Percentiles rank a stretch among this genome's conserved stretches.
phyloP scores from a whole-genome alignment of 1,139 yeast genomes.

The Geotrichum europaeum region DNA sequence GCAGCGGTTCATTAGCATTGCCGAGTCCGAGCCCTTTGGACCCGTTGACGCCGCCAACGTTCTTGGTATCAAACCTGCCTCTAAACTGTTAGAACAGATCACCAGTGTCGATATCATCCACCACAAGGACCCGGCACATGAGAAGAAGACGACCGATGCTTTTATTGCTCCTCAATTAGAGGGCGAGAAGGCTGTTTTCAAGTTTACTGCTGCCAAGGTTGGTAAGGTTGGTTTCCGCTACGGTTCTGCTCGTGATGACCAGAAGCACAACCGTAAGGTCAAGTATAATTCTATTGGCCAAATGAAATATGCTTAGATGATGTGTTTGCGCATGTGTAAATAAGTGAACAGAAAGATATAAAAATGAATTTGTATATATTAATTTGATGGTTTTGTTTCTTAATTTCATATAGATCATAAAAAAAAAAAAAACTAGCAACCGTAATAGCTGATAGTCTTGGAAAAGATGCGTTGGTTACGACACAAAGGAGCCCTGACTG shows the following conservation, averaged over 20 bases:
- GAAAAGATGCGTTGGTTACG: not conserved
- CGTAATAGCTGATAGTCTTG: not conserved
- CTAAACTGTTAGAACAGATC: constrained; percentile 61
- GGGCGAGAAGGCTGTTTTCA: constrained; percentile 52
- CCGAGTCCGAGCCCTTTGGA: constrained; percentile 95
- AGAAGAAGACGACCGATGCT: constrained; percentile 32
- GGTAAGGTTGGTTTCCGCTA: constrained; percentile 88
- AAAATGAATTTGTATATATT: not conserved
- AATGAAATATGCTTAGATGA: constrained; percentile 32
- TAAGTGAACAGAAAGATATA: not conserved
- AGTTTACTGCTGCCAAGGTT: constrained; percentile 67
- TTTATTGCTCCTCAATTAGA: constrained; percentile 28
- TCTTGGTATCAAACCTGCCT: constrained; percentile 79
- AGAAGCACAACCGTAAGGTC: constrained; percentile 75
- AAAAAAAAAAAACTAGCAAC: not conserved
- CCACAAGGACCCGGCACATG: constrained; percentile 20
- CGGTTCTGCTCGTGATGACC: constrained; percentile 86
- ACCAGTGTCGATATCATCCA: constrained; percentile 51
- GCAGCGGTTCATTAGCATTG: constrained; percentile 80
- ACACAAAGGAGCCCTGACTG: not conserved
- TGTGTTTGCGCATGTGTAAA: not conserved
- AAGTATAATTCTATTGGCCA: constrained; percentile 70
- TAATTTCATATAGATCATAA: not conserved
- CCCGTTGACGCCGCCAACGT: constrained; percentile 93
- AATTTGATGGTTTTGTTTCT: not conserved